Evolutionary conservation across 108 stramenopile species (phyloP), one percentile per base, ranked within the genome.

Genomic region (Poteriospumella lacustris): DNA sequence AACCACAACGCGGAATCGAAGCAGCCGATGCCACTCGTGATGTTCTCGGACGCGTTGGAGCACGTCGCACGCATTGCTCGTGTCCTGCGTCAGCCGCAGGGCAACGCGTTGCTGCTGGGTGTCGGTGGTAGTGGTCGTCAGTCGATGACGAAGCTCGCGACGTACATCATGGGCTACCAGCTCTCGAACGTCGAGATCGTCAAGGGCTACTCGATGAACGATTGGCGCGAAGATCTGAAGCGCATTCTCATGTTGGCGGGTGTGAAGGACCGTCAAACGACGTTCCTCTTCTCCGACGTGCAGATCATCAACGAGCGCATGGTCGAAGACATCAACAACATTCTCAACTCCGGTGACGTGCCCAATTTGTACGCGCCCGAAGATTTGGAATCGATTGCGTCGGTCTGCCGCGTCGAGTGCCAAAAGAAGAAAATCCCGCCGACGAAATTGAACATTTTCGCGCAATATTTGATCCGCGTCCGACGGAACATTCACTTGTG

Each of bases 321-420:
- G 88, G 78, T 89, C 15, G 89, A 89, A 76, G 89, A 89, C 77
- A 87, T 89, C 80, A 89, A 89, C 76, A 84, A 80, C 59, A 87
- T 89, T 75, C 80, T 89, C 19, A 89, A 89, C 70, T 44, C 85
- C 38, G 89, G 89, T 2, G 89, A 81, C 12, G 84, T 83, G 29
- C 79, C 87, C 40, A 86, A 86, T 33, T 39, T 89, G 42, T 89
- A 89, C 58, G 86, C 84, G 0, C 82, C 86, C 19, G 89, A 89
- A 77, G 89, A 88, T 52, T 36, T 88, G 31, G 87, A 88, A 47
- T 24, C 85, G 41, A 89, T 89, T 76, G 78, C 72, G 52, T 40
- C 78, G 0, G 59, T 85, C 12, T 81, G 58, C 67, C 77, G 84
- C 42, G 78, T 82, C 39, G 88, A 88, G 42, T 87, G 87, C 82